Evolutionary conservation across 768 basidiomycete genomes (phyloP).

Genomic region (Suillus subalutaceus): DNA sequence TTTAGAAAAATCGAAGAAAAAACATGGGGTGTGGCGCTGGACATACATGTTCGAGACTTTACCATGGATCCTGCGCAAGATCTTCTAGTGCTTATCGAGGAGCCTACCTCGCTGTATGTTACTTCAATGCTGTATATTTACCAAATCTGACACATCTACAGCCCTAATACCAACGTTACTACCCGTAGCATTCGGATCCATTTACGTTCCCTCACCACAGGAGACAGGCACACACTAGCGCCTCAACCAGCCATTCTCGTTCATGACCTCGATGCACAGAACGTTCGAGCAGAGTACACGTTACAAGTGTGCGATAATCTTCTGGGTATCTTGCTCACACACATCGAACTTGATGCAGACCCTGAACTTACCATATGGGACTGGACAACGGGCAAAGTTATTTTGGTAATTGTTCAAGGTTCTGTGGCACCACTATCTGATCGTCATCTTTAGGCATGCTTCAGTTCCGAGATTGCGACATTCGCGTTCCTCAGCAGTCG

Average conservation of each 20-base stretch:
- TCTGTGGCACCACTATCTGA: constrained; percentile 7
- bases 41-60: constrained; percentile 53
- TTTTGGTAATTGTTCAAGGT: constrained; percentile 42
- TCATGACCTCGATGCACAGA: constrained; percentile 22
- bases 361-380: constrained; percentile 64
- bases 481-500: constrained; percentile 47
- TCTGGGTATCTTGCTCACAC: constrained; percentile 52
- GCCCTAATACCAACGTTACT: constrained; percentile 11
- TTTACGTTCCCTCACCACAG: constrained; percentile 47
- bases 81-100: constrained; percentile 55
- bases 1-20: constrained; percentile 48
- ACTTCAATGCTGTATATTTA: constrained; percentile 7
- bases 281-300: constrained; percentile 38
- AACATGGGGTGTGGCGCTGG: constrained; percentile 44
- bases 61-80: constrained; percentile 70
- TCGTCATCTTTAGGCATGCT: constrained; percentile 23
- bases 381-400: constrained; percentile 58
- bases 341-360: constrained; percentile 29
- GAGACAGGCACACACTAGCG: constrained; percentile 49
- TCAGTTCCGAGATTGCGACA: constrained; percentile 38
- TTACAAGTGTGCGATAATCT: constrained; percentile 60
- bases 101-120: constrained; percentile 37
- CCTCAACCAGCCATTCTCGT: constrained; percentile 35
- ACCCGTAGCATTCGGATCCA: constrained; percentile 37
- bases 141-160: background rate